Conservation (phyloP, 2,329 filamentous ascomycete species). For the Aspergillus latus region DNA sequence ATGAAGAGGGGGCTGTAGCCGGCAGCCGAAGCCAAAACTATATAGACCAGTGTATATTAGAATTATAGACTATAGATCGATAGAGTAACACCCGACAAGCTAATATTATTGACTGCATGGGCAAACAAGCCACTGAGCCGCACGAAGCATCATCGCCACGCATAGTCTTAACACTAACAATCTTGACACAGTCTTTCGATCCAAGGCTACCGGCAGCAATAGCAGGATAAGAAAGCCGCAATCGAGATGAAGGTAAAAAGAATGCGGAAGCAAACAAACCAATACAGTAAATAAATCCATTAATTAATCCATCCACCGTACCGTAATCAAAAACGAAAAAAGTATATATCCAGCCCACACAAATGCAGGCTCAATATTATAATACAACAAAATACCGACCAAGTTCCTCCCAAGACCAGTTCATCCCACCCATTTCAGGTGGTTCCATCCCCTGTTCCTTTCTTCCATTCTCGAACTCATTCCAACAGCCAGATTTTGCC, state of each 20-base stretch:
- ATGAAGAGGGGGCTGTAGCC: constrained; percentile 26
- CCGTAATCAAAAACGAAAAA: background rate
- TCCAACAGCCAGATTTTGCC: too few species aligned
- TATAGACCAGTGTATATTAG: background rate
- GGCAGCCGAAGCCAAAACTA: background rate
- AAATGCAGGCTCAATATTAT: background rate
- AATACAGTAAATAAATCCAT: background rate
- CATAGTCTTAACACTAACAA: too few species aligned
- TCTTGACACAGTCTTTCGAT: too few species aligned
- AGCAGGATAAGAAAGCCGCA: background rate
- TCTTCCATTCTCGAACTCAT: too few species aligned
- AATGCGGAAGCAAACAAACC: background rate
- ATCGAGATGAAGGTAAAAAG: background rate
- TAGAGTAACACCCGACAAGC: background rate
- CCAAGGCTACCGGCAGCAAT: too few species aligned
- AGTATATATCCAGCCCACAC: background rate
- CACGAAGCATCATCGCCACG: too few species aligned
- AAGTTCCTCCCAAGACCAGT: background rate
- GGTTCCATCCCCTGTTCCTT: too few species aligned
- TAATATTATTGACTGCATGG: background rate
- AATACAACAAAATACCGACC: background rate
- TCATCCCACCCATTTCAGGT: too few species aligned
- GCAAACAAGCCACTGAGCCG: too few species aligned
- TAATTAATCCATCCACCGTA: background rate
- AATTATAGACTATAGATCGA: background rate